phyloP scores from a whole-genome alignment of 225 moss, liverwort and hornwort species.

The Physcomitrium patens region DNA sequence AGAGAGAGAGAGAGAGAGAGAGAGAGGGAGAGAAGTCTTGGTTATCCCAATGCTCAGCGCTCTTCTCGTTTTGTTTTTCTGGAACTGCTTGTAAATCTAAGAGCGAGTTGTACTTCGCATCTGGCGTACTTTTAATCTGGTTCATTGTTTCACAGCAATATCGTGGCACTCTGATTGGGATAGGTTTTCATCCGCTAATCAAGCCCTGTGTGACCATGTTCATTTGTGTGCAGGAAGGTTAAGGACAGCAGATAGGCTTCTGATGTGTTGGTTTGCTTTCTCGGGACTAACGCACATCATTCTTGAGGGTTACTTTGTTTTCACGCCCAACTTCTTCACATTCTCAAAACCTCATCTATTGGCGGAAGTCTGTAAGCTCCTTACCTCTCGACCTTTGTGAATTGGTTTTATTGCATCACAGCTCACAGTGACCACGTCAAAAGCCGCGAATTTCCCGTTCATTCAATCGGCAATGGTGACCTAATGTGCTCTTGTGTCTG shows the following conservation, averaged over 20 bases:
- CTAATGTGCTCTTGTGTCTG: conserved; percentile 7
- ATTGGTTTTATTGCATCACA: background rate
- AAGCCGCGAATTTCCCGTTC: background rate
- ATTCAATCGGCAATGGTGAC: background rate
- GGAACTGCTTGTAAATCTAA: background rate
- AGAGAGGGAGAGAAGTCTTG: no score
- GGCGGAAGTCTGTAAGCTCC: conserved; percentile 82
- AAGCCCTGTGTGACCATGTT: background rate
- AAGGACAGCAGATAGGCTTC: conserved; percentile 65
- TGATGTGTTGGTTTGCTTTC: conserved; percentile 91
- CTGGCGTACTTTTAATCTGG: background rate
- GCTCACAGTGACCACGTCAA: background rate
- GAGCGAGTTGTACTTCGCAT: background rate
- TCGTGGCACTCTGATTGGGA: background rate
- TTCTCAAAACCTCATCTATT: conserved; percentile 61
- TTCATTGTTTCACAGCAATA: background rate
- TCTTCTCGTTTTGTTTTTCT: background rate
- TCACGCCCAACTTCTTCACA: conserved; percentile 80
- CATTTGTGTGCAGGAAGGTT: conserved; percentile 51
- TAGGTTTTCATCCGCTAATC: conserved; percentile 13
- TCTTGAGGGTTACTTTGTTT: conserved; percentile 92
- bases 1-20: no score
- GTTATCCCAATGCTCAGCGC: background rate
- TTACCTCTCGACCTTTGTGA: background rate
- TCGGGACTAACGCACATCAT: conserved; percentile 83